Evolutionary conservation across 768 basidiomycete genomes (phyloP), one percentile per base, ranked within the genome.

Genomic region (Mycena leptocephala): DNA sequence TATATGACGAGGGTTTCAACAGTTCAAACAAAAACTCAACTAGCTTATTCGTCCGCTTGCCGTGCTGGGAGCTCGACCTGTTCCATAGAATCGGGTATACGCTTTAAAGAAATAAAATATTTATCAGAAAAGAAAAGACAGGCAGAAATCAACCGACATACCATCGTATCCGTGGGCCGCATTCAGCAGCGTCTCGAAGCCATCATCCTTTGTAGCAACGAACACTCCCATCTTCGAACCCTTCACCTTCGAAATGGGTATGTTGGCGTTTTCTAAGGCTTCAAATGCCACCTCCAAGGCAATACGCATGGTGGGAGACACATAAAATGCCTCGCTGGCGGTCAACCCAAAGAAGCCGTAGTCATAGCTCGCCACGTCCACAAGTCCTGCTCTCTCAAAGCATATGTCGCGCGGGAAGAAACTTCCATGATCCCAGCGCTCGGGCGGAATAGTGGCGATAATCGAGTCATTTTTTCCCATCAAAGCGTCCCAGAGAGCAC

Each of bases 191-290:
- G 73, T 67, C 55, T 69, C 65, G 28, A 72, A 78, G 5, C 77
- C 74, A 33, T 76, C 74, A 41, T 79, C 79, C 35, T 72, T 74
- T 5, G 66, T 70, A 10, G 76, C 74, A n/a, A 71, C 76, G 58
- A 43, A 79, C 10, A 79, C 77, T 0, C 63, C 72, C 62, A 61
- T 72, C 14, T 37, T 69, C 30, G 76, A 61, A 13, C 78, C 78
- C 28, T 72, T 78, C 33, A 79, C 61, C 20, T 37, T 62, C 18
- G 71, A 69, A 41, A 75, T 22, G 11, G 78, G 78, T 13, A 79
- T 75, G 55, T 78, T 79, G 5, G 78, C 78, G 46, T 75, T 61
- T 41, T 79, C 78, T 51, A 79, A 33, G 2, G 78, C 78, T 28
- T 74, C 74, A 35, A 79, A 77, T 2, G 76, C 76, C 13, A 74